Conservation (phyloP, 2,329 filamentous ascomycete species). For the Didymella segeticola region DNA sequence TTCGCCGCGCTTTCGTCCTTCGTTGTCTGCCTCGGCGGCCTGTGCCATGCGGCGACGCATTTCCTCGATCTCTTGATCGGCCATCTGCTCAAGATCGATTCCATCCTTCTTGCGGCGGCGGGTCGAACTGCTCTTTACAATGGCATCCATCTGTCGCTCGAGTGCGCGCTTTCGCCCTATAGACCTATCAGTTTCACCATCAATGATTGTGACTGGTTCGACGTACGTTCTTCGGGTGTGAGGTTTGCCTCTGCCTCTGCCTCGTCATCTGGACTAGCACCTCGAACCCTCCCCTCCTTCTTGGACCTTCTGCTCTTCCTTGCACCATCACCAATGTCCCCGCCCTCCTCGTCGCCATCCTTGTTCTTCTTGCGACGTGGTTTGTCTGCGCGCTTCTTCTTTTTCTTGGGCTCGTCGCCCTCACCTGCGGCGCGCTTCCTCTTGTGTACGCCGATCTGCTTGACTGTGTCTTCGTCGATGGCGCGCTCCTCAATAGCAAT, state of each 20-base stretch:
- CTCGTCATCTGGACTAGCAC: conserved; percentile 61
- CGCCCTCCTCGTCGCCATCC: conserved; percentile 54
- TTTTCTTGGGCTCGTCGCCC: conserved; percentile 68
- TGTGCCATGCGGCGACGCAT: conserved; percentile 90
- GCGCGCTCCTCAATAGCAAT: conserved; percentile 67
- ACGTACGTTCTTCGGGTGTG: conserved; percentile 80
- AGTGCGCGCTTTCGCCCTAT: conserved; percentile 77
- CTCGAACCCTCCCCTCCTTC: conserved; percentile 47
- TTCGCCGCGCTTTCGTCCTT: conserved; percentile 77
- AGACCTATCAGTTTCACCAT: neutral
- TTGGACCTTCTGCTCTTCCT: conserved; percentile 60
- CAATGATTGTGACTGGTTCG: neutral
- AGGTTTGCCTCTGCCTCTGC: conserved; percentile 79
- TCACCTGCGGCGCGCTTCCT: conserved; percentile 68
- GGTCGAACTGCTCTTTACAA: conserved; percentile 81
- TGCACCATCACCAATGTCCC: conserved; percentile 58
- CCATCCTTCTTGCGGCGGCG: conserved; percentile 81
- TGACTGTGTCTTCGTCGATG: conserved; percentile 68
- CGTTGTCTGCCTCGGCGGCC: conserved; percentile 85
- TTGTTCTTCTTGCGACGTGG: conserved; percentile 59
- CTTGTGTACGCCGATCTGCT: conserved; percentile 67
- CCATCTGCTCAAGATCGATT: conserved; percentile 88
- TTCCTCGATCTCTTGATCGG: conserved; percentile 86
- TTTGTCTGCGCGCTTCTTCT: conserved; percentile 68
- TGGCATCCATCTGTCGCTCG: conserved; percentile 85